Base-by-base conservation (phyloP, 176 grass and related monocot species). In the Triticum urartu region DNA sequence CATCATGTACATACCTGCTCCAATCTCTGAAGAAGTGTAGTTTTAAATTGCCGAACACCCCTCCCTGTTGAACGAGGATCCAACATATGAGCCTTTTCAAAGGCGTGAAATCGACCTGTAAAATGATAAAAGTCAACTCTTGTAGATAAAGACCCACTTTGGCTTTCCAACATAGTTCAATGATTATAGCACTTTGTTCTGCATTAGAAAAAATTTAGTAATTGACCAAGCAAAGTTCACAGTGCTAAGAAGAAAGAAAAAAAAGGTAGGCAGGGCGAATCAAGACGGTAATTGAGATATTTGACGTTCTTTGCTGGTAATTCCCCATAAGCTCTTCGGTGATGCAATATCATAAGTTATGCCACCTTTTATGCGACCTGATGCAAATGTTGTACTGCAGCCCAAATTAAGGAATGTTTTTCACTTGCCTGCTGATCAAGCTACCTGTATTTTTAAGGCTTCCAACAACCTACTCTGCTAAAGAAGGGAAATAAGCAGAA, bases 11-110 rank as follows among this genome's bases (percentile, higher is more conserved):
- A 81, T 47, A 98, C 96, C 91, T 92, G 87, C n/a, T 98, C 91
- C 81, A 98, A 93, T 71, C 88, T 91, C 54, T 90, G 96, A 85
- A 98, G 88, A 92, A 98, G 96, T 80, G 86, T 39, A 72, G 93
- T 95, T 87, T 98, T 98, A 66, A 95, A 98, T 65, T 98, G 96
- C 40, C 93, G 83, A 66, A 98, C 91, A 72, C 96, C 93, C 81
- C 96, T 93, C 26, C 89, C 91, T 28, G 58, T 88, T 61, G 96
- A 95, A 43, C 79, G 68, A 21, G 84, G 88, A 82, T 95, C 96
- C 90, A 91, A 84, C 18, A 35, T 64, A 77, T 98, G 96, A 72
- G 96, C 83, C 79, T 95, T 98, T 81, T 94, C 96, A 86, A 98
- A 98, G 25, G 96, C 96, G 34, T 98, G 96, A 79, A 95, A 98